A percentile compares a stretch with the other conserved stretches of the same genome.
phyloP scores from a whole-genome alignment of 495 filamentous ascomycete genomes.

The Penicillium ochrochloron region DNA sequence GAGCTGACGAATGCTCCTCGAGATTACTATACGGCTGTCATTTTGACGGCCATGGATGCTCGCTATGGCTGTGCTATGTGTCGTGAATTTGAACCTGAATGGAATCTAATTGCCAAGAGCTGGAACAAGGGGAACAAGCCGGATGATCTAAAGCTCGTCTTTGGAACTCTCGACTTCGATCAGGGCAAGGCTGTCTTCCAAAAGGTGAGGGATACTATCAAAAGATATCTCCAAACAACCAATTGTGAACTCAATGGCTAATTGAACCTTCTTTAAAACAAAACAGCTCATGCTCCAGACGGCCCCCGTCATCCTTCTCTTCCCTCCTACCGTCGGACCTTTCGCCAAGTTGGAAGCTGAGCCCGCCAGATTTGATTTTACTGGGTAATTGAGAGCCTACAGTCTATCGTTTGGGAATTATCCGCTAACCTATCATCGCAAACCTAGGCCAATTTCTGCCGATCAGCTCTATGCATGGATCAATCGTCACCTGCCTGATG shows the following conservation, averaged over 20 bases:
- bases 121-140: conserved; percentile 82
- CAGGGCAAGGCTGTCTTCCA: conserved; percentile 88
- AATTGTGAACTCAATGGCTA: background rate
- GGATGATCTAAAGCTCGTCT: conserved; percentile 73
- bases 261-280: background rate
- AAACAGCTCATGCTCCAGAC: conserved; percentile 89
- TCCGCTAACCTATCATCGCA: background rate
- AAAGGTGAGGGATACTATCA: conserved; percentile 59
- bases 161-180: conserved; percentile 85
- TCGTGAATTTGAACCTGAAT: conserved; percentile 91
- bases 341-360: conserved; percentile 69
- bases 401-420: background rate
- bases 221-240: background rate
- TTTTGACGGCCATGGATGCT: conserved; percentile 85
- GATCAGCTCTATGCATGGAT: conserved; percentile 83
- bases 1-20: conserved; percentile 76
- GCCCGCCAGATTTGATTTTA: conserved; percentile 87
- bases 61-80: conserved; percentile 88
- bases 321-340: conserved; percentile 86
- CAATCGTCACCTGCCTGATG: conserved; percentile 71
- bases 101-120: conserved; percentile 83
- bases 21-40: conserved; percentile 80
- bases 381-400: conserved; percentile 63
- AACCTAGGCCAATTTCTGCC: conserved; percentile 68
- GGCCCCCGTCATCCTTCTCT: conserved; percentile 85